A percentile compares a stretch with the other conserved stretches of the same genome.
phyloP scores from a whole-genome alignment of 352 stramenopile species.

The Globisporangium carolinianum region DNA sequence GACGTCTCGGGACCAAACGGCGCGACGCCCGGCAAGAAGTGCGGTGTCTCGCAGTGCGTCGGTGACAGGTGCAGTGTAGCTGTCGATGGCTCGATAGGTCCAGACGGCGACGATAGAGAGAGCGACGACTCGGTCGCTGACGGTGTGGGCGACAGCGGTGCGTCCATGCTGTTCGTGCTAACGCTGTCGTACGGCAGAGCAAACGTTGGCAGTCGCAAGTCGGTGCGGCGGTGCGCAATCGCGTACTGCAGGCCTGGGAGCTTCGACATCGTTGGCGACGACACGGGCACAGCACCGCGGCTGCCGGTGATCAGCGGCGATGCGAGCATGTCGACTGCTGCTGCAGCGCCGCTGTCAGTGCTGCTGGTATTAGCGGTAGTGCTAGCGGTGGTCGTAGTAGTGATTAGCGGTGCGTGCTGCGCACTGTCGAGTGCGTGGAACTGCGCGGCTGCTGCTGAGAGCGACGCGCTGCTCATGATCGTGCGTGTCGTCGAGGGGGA shows the following conservation, averaged over 20 bases:
- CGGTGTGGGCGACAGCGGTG: constrained; percentile 2
- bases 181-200: constrained; percentile 9
- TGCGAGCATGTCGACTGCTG: constrained; percentile 12
- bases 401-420: too few species aligned
- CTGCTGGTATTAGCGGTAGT: too few species aligned
- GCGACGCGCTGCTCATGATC: too few species aligned
- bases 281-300: constrained; percentile 16
- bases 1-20: constrained; percentile 29
- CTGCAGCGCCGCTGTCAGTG: background rate
- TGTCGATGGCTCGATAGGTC: too few species aligned
- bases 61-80: constrained; percentile 21
- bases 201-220: constrained; percentile 49
- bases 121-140: background rate
- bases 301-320: constrained; percentile 37
- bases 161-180: constrained; percentile 2
- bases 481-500: too few species aligned
- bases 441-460: too few species aligned
- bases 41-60: constrained; percentile 25
- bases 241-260: constrained; percentile 61
- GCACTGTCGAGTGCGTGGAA: too few species aligned
- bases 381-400: too few species aligned
- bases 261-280: constrained; percentile 39
- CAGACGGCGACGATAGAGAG: constrained; percentile 1
- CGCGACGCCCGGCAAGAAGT: constrained; percentile 20
- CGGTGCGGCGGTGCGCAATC: constrained; percentile 35